Base-by-base conservation (phyloP, 441 rosid species). In the Francoa sonchifolia region DNA sequence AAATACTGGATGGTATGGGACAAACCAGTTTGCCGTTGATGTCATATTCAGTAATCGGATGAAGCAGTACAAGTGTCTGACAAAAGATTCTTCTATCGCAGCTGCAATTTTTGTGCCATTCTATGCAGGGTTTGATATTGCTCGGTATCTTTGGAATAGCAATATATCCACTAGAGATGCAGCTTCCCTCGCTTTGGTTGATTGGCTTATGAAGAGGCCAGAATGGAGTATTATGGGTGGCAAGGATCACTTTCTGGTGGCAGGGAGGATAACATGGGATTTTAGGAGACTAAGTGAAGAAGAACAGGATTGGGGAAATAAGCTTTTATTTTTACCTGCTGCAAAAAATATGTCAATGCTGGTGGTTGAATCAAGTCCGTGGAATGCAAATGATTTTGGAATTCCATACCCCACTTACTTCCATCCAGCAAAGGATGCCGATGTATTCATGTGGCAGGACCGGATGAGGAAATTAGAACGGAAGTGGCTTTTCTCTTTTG, bases 181-280 rank as follows among this genome's bases (percentile, higher is more conserved):
- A 25, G 94, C 94, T 20, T 89, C 98, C 0, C 92, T 82, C 33
- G 94, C 72, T 52, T 60, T 89, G 74, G 98, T 79, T 4, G 73
- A 82, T 49, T 89, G 98, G 96, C 79, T 89, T 21, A 62, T 54
- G 74, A 85, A 82, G 70, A 72, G 78, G 53, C 82, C 89, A 4
- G 98, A 89, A 62, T 89, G 96, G 96, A 72, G 66, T 11, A 69
- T 89, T 6, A 85, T 82, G 96, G 72, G 59, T 32, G 98, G 98
- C 7, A 77, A 61, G 73, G 96, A 89, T 64, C 98, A 89, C 67
- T 89, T 89, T 53, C 74, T 89, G 44, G 96, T 89, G 39, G 96
- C 94, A 0, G 98, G 98, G 36, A 72, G 98, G 72, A 89, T 89
- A 18, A 85, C 96, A 0, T 89, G 98, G 98, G 98, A 89, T 66